A percentile compares a stretch with the other conserved stretches of the same genome.
Conservation (phyloP, 257 asterid species). For the Solanum dulcamara region DNA sequence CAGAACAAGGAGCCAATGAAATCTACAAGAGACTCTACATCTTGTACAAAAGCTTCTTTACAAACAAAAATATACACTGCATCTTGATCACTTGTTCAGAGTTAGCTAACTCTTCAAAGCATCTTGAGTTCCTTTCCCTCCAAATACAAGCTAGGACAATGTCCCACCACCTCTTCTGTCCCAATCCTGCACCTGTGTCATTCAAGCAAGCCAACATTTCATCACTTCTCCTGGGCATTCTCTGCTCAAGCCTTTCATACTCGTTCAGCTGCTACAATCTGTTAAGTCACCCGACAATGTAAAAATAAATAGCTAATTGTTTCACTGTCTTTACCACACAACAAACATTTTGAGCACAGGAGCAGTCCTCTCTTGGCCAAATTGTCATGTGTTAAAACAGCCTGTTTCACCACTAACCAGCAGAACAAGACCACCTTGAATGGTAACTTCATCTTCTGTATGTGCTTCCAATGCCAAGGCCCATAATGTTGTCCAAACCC, state of each 20-base stretch:
- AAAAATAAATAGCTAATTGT: neutral
- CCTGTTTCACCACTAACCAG: neutral
- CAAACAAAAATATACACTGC: neutral
- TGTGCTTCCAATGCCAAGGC: neutral
- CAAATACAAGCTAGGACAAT: neutral
- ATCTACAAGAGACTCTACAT: neutral
- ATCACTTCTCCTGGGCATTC: neutral
- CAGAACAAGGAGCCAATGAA: neutral
- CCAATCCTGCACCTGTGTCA: neutral
- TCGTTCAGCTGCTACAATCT: neutral
- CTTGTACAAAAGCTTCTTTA: neutral
- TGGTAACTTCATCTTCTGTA: neutral
- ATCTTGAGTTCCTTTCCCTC: neutral
- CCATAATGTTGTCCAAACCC: neutral
- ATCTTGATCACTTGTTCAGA: neutral
- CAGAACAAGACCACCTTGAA: neutral
- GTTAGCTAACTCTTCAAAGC: neutral
- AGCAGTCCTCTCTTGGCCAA: neutral
- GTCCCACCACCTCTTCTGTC: neutral
- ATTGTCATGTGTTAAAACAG: neutral
- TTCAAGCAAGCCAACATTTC: neutral
- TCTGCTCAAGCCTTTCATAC: neutral
- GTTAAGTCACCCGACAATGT: neutral
- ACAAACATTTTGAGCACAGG: neutral
- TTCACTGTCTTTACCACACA: neutral